Base-by-base conservation (phyloP, 2,329 filamentous ascomycete genomes). In the Fusarium duplospermum region DNA sequence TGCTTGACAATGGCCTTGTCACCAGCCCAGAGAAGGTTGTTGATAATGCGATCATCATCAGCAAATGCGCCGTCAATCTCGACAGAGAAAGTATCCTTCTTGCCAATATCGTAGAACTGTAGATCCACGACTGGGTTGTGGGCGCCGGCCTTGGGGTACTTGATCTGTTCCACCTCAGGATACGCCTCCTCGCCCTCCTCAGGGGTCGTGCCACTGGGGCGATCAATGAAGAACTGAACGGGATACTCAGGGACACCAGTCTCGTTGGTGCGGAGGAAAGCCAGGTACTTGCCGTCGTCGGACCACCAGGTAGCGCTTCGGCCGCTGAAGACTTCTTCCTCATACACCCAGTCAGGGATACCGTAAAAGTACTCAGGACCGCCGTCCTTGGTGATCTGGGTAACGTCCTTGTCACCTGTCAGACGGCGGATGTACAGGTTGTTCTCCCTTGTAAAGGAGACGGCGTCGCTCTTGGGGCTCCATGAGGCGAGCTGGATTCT, bases 261-360 rank as follows among this genome's bases (percentile, higher is more conserved):
- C 84, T 99, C 97, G 81, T 99, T 96, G 7, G 96, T 99, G 33
- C 95, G 92, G 69, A 99, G 86, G 82, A 98, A 99, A 24, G 96
- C 94, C 67, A 99, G 84, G 80, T 93, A 97, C 77, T 94, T 93
- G 61, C 95, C 96, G 81, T 97, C 94, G 38, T 92, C 89, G 36
- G 94, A 96, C 95, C 95, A 99, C 96, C 97, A 99, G 1, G 95
- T 97, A 6, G 94, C 96, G 70, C 90, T 94, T 76, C 94, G 93
- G 2, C 90, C 92, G 16, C 86, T 83, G 71, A 98, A 94, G 4
- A 86, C 84, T 65, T 86, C 85, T 76, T 89, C 87, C 80, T 97
- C 94, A 78, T 97, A 98, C 0, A 98, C 96, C 96, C 96, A 99
- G 82, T 99, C 97, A 0, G 96, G 96, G 22, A 98, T 91, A 20